Percentiles rank a stretch among this genome's conserved stretches.
phyloP scores from a whole-genome alignment of 139 green algal genomes.

The Coelastrella sp. region DNA sequence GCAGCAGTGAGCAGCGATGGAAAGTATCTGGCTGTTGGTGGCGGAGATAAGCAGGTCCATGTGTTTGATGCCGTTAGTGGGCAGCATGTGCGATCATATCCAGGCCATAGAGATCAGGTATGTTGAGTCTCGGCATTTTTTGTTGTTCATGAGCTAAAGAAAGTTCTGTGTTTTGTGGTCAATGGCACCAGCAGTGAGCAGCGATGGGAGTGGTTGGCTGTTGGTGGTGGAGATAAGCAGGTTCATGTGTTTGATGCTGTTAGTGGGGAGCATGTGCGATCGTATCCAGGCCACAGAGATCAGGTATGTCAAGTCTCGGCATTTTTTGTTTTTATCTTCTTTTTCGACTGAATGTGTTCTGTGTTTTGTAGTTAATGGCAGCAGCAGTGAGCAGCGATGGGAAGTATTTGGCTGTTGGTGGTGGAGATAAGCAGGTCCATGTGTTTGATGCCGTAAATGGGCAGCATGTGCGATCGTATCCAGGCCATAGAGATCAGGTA shows the following conservation, averaged over 20 bases:
- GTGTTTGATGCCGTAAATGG: conserved; percentile 83
- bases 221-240: conserved; percentile 81
- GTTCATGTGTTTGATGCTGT: conserved; percentile 83
- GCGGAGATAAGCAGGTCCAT: conserved; percentile 72
- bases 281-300: conserved; percentile 16
- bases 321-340: too few species aligned
- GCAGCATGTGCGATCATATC: background rate
- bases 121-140: background rate
- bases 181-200: conserved; percentile 77
- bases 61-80: conserved; percentile 83
- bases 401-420: conserved; percentile 85
- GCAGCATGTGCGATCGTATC: background rate
- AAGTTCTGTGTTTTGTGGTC: background rate
- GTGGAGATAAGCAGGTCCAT: conserved; percentile 72
- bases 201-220: conserved; percentile 83
- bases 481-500: conserved; percentile 32
- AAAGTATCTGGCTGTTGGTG: conserved; percentile 85
- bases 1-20: conserved; percentile 80
- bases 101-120: conserved; percentile 32
- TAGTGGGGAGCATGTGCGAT: conserved; percentile 14
- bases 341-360: too few species aligned
- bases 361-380: conserved; percentile 66
- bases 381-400: conserved; percentile 80
- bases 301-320: background rate
- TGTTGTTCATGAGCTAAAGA: background rate